Conservation (phyloP, 106 monocot genomes). For the Gastrodia elata region DNA sequence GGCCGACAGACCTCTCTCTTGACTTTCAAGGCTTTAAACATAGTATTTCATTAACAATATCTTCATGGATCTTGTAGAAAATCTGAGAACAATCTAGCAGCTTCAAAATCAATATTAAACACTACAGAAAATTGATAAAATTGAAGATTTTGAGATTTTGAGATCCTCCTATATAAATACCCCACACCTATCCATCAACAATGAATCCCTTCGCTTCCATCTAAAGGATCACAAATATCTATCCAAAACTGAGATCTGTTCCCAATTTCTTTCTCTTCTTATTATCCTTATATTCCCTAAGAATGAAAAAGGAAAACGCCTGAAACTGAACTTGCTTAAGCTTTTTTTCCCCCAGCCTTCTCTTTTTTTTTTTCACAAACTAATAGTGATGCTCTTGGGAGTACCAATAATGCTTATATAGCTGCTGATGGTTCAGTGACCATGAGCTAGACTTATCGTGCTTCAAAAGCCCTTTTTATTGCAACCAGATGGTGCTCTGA, state of each 20-base stretch:
- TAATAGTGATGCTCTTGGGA: neutral
- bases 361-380: neutral
- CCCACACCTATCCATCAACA: too few species aligned
- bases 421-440: neutral
- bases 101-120: neutral
- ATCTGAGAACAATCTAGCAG: neutral
- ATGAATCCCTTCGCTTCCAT: neutral
- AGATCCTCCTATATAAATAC: neutral
- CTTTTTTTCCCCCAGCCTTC: neutral
- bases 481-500: neutral
- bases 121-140: neutral
- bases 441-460: neutral
- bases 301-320: neutral
- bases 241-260: neutral
- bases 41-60: neutral
- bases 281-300: neutral
- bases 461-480: neutral
- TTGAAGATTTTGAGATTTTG: constrained; percentile 1
- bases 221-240: neutral
- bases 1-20: neutral
- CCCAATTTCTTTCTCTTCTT: neutral
- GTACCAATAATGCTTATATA: neutral
- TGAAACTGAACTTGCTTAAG: neutral
- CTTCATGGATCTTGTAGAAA: neutral
- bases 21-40: neutral